These are phyloP conservation scores for Ascochyta viciae-villosae DNA, from an alignment of 2,329 filamentous ascomycete species.

Conservation along the genomic window DNA sequence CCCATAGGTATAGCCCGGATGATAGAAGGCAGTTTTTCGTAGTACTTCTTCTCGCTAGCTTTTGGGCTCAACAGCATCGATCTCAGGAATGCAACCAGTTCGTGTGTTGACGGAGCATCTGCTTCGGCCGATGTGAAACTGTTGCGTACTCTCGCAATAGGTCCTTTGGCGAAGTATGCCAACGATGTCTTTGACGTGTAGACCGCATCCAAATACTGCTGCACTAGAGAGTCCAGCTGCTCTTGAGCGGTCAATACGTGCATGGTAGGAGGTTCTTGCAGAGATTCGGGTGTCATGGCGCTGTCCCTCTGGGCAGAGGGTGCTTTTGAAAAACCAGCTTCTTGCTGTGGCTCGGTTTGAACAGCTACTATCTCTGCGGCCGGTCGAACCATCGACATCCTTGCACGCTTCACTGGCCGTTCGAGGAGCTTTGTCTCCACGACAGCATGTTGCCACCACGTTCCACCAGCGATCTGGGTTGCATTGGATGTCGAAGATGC, in stretches of 20 bases:
- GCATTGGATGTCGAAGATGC: slow-evolving; percentile 59
- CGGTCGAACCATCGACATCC: slow-evolving; percentile 43
- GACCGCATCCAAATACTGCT: slow-evolving; percentile 53
- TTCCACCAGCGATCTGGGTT: background rate
- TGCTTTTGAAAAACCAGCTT: background rate
- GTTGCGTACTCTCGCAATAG: slow-evolving; percentile 75
- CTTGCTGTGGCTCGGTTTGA: slow-evolving; percentile 10
- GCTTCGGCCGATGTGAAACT: slow-evolving; percentile 71
- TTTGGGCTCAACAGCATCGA: slow-evolving; percentile 70
- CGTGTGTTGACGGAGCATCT: slow-evolving; percentile 64
- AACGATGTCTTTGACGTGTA: slow-evolving; percentile 70
- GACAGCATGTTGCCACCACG: slow-evolving; percentile 45
- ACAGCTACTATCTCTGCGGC: slow-evolving; percentile 10
- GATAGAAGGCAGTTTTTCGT: slow-evolving; percentile 71
- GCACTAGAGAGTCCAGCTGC: slow-evolving; percentile 59
- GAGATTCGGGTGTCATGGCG: background rate
- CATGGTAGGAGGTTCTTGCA: slow-evolving; percentile 8
- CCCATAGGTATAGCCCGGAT: slow-evolving; percentile 64
- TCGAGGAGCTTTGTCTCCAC: slow-evolving; percentile 27
- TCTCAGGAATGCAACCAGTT: slow-evolving; percentile 73
- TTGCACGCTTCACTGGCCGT: slow-evolving; percentile 30
- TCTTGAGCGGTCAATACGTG: slow-evolving; percentile 39
- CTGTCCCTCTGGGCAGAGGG: background rate
- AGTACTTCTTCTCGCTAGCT: slow-evolving; percentile 80
- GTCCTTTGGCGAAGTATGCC: slow-evolving; percentile 84